These are phyloP conservation scores for Haematococcus lacustris DNA, from an alignment of 139 green algal species.

Conservation along the genomic window DNA sequence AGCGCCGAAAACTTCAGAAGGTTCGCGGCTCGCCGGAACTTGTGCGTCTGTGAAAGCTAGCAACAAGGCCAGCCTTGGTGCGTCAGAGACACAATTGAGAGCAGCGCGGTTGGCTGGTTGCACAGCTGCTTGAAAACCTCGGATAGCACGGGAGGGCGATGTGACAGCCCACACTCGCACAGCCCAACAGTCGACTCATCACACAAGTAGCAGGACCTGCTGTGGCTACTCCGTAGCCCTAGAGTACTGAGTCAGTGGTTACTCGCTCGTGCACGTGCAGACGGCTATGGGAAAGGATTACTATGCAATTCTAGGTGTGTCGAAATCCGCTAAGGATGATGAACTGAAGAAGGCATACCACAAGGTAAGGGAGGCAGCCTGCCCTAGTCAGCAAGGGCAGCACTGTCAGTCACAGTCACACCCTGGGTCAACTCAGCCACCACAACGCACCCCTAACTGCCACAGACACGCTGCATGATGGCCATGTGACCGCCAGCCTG, in stretches of 20 bases:
- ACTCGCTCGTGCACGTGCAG: neutral
- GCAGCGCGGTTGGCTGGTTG: too few species aligned
- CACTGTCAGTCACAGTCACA: neutral
- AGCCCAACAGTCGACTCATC: too few species aligned
- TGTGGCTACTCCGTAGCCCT: too few species aligned
- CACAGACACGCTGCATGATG: slow-evolving; percentile 17
- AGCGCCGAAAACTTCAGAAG: too few species aligned
- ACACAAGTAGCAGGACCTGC: too few species aligned
- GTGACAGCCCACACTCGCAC: too few species aligned
- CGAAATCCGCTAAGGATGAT: slow-evolving; percentile 41
- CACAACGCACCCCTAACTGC: neutral
- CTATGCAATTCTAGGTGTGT: slow-evolving; percentile 65
- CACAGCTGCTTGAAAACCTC: too few species aligned
- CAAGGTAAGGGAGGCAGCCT: neutral
- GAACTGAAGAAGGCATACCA: slow-evolving; percentile 69
- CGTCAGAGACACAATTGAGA: too few species aligned
- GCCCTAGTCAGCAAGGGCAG: neutral
- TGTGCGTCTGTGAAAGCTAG: too few species aligned
- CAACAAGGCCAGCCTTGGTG: too few species aligned
- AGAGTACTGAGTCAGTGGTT: neutral
- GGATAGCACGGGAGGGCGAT: too few species aligned
- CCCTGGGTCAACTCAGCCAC: neutral
- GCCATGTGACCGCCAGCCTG: slow-evolving; percentile 37
- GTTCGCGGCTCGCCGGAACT: too few species aligned
- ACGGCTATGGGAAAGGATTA: slow-evolving; percentile 75